Evolutionary conservation across 1,284 basidiomycete genomes (phyloP).

Genomic region (Ceratobasidium sp.): DNA sequence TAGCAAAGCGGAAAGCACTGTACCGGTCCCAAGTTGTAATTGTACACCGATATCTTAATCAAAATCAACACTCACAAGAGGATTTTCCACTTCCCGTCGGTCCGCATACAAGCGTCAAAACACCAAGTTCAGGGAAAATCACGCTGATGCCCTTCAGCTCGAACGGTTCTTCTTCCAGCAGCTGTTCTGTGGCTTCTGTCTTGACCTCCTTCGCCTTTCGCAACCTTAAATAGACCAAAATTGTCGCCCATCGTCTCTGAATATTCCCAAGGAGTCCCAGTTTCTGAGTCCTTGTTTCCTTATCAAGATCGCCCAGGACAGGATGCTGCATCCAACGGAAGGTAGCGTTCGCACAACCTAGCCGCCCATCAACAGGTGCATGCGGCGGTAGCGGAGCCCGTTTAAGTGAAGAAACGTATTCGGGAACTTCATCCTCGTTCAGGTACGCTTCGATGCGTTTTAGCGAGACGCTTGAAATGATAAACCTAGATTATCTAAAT

Average conservation of each 20-base stretch:
- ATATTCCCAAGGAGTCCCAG: no score
- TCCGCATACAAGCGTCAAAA: slow-evolving; percentile 33
- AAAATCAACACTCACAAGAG: slow-evolving; percentile 17
- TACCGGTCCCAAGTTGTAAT: not conserved
- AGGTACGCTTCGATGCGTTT: slow-evolving; percentile 40
- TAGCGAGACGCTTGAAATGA: slow-evolving; percentile 36
- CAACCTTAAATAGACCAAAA: slow-evolving; percentile 7
- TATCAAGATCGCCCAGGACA: slow-evolving; percentile 16
- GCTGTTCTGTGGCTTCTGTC: not conserved
- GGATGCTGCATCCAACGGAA: no score
- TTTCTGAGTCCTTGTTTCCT: not conserved
- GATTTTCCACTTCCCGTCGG: slow-evolving; percentile 45
- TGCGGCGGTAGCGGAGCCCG: slow-evolving; percentile 6
- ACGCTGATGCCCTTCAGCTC: slow-evolving; percentile 27
- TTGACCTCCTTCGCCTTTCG: not conserved
- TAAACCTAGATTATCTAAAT: slow-evolving; percentile 13
- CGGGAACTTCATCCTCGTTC: slow-evolving; percentile 7
- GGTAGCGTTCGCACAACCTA: slow-evolving; percentile 34
- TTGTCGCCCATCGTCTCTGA: slow-evolving; percentile 43
- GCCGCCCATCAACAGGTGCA: slow-evolving; percentile 13
- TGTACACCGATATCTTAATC: not conserved
- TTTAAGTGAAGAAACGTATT: slow-evolving; percentile 21
- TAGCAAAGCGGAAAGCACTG: slow-evolving; percentile 43
- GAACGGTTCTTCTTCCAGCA: slow-evolving; percentile 25
- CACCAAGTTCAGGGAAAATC: slow-evolving; percentile 17